phyloP scores from a whole-genome alignment of 148 eudicot genomes.

The Silene uniflora region DNA sequence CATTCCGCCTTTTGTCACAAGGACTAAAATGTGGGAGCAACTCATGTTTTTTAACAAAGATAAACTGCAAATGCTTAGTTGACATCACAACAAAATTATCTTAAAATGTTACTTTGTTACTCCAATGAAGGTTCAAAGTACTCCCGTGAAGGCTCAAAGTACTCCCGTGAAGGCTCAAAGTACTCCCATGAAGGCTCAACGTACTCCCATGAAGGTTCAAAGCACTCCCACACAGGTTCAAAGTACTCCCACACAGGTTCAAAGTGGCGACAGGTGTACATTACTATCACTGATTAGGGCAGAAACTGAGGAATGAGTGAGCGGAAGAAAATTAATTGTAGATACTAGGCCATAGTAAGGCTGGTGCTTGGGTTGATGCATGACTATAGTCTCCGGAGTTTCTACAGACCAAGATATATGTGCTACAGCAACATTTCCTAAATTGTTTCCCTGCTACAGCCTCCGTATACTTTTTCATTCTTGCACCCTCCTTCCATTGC shows the following conservation, averaged over 20 bases:
- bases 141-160: not conserved
- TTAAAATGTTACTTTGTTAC: not conserved
- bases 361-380: slow-evolving; percentile 10
- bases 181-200: not conserved
- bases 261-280: slow-evolving; percentile 22
- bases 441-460: slow-evolving; percentile 2
- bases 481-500: slow-evolving; percentile 7
- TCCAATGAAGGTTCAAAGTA: slow-evolving; percentile 1
- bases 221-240: slow-evolving; percentile 9
- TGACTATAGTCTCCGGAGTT: slow-evolving; percentile 8
- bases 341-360: slow-evolving; percentile 21
- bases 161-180: not conserved
- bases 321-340: slow-evolving; percentile 13
- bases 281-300: slow-evolving; percentile 29
- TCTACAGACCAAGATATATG: slow-evolving; percentile 17
- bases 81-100: slow-evolving; percentile 1
- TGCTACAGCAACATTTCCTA: not conserved
- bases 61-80: no score
- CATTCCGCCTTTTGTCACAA: no score
- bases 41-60: no score
- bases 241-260: slow-evolving; percentile 14
- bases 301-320: slow-evolving; percentile 24
- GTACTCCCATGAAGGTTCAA: slow-evolving; percentile 1
- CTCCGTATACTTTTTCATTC: slow-evolving; percentile 3
- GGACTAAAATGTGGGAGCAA: no score